Percentiles rank a stretch among this genome's conserved stretches.
phyloP scores from a whole-genome alignment of 129 eudicot genomes.

The Deinandra increscens region DNA sequence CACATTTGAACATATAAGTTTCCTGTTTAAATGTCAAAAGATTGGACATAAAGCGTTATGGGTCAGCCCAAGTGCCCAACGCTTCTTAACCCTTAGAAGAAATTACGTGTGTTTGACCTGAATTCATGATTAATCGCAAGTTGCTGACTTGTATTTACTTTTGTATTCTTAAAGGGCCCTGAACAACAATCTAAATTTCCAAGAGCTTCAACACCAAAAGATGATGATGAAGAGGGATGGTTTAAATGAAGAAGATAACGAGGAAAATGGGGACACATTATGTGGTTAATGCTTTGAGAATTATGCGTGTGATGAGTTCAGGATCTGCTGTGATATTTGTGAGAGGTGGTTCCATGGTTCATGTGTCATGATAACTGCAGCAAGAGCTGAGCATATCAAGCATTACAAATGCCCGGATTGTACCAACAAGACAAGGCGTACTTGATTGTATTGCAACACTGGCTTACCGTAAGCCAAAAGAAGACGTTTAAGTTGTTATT shows the following conservation, averaged over 20 bases:
- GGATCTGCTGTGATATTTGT: slow-evolving; percentile 66
- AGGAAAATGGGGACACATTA: slow-evolving; percentile 63
- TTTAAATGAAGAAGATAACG: slow-evolving; percentile 50
- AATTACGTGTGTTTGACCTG: neutral
- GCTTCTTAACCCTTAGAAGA: neutral
- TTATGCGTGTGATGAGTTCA: slow-evolving; percentile 54
- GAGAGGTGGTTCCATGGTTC: slow-evolving; percentile 65
- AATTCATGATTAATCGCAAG: neutral
- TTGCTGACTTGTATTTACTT: neutral
- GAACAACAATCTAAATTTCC: slow-evolving; percentile 42
- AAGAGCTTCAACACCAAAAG: slow-evolving; percentile 40
- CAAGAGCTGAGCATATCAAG: slow-evolving; percentile 65
- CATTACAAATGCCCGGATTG: slow-evolving; percentile 69
- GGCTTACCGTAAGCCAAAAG: slow-evolving; percentile 19
- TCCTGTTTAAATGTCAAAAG: neutral
- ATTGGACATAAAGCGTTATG: neutral
- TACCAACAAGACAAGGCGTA: slow-evolving; percentile 63
- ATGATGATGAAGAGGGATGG: slow-evolving; percentile 60
- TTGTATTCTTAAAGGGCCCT: slow-evolving; percentile 15
- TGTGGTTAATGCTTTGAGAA: slow-evolving; percentile 64
- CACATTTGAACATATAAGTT: neutral
- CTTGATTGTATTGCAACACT: slow-evolving; percentile 30
- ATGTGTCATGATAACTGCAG: slow-evolving; percentile 64
- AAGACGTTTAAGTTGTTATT: slow-evolving; percentile 1
- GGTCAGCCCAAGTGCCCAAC: neutral